These are phyloP conservation scores for Pleurotus djamor DNA, from an alignment of 768 basidiomycete species.

Conservation along the genomic window DNA sequence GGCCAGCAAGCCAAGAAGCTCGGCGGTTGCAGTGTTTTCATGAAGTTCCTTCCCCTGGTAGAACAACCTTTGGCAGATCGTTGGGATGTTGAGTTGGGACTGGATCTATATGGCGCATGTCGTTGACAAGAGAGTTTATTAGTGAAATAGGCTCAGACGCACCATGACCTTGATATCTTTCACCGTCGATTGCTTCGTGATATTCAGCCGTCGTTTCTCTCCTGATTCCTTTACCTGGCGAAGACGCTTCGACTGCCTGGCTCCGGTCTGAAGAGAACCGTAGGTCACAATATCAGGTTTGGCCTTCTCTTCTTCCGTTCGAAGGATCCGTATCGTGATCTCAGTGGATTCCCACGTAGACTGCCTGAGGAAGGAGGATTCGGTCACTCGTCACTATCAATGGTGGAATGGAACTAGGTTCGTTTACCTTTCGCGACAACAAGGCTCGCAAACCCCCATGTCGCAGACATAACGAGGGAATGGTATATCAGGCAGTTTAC, in stretches of 20 bases:
- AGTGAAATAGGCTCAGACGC: conserved; percentile 17
- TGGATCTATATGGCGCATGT: conserved; percentile 45
- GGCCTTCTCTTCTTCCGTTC: conserved; percentile 8
- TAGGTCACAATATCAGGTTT: not conserved
- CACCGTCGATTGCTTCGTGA: conserved; percentile 66
- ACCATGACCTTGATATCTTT: conserved; percentile 81
- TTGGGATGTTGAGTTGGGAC: conserved; percentile 61
- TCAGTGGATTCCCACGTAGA: conserved; percentile 59
- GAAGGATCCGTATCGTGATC: conserved; percentile 51
- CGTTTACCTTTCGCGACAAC: conserved; percentile 54
- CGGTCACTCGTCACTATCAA: not conserved
- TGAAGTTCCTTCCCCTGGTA: conserved; percentile 60
- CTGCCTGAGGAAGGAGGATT: conserved; percentile 32
- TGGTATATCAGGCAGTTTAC: conserved; percentile 22
- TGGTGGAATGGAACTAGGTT: conserved; percentile 1
- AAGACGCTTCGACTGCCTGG: conserved; percentile 71
- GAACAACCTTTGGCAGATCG: conserved; percentile 74
- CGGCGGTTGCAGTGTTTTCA: conserved; percentile 59
- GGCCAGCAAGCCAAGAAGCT: conserved; percentile 45
- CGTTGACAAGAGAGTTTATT: not conserved
- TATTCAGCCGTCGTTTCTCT: conserved; percentile 47
- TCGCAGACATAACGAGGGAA: conserved; percentile 40
- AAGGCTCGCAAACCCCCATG: conserved; percentile 56
- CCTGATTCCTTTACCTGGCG: conserved; percentile 52
- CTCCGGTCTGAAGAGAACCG: conserved; percentile 20